phyloP scores from a whole-genome alignment of 345 rosid species.

The Linum usitatissimum region DNA sequence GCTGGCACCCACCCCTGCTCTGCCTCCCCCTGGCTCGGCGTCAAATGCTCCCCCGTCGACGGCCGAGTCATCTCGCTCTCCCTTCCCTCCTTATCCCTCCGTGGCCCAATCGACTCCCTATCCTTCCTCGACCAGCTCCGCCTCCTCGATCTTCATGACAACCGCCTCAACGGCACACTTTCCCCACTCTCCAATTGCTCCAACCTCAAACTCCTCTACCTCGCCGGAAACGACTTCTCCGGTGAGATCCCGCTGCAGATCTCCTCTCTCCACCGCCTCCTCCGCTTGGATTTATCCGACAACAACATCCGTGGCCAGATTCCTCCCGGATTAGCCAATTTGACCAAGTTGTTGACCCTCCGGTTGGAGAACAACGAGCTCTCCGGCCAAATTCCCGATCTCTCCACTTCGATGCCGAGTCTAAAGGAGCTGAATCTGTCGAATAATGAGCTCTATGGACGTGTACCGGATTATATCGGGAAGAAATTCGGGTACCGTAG shows the following conservation, averaged over 20 bases:
- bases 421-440: conserved; percentile 56
- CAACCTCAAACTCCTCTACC: conserved; percentile 65
- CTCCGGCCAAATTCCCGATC: conserved; percentile 65
- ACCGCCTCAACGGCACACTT: conserved; percentile 70
- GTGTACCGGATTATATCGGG: conserved; percentile 39
- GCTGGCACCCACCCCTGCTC: conserved; percentile 47
- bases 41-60: conserved; percentile 44
- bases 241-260: conserved; percentile 58
- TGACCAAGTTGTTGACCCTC: conserved; percentile 59
- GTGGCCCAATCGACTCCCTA: conserved; percentile 66
- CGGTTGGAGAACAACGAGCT: conserved; percentile 75
- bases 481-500: conserved; percentile 51
- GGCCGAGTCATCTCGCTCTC: conserved; percentile 43
- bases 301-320: conserved; percentile 70
- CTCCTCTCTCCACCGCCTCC: conserved; percentile 41
- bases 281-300: conserved; percentile 70
- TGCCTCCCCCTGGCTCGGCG: conserved; percentile 60
- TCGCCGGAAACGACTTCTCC: conserved; percentile 64
- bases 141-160: conserved; percentile 69
- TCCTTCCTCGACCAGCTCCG: conserved; percentile 71
- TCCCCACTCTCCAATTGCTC: conserved; percentile 50
- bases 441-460: conserved; percentile 63
- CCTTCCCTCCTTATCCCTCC: conserved; percentile 59
- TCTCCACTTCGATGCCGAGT: conserved; percentile 33
- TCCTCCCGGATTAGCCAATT: conserved; percentile 36